Evolutionary conservation across 106 monocot genomes (phyloP), one percentile per base, ranked within the genome.

Genomic region (Iris macrosiphon): DNA sequence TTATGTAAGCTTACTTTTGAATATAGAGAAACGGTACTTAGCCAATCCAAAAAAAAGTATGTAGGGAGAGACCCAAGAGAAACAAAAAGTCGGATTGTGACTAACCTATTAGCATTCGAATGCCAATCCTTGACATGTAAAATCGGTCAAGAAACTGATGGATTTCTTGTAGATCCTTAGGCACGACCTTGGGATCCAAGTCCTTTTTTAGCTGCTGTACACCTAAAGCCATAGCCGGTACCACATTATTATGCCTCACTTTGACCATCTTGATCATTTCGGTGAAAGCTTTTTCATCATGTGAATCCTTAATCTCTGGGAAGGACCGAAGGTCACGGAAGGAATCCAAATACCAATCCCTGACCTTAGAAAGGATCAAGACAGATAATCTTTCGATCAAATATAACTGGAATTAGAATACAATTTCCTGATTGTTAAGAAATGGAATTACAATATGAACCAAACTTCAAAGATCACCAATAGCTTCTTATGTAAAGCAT

Each of bases 161-260:
- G 20, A 87, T 83, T 56, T 92, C 92, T 30, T 75, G 73, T 1
- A 92, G 50, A 55, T 74, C 87, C 31, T 33, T 43, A n/a, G 68
- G 62, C 0, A 30, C 41, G 40, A 77, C 48, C 22, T 60, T 73
- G 8, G 75, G 74, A 18, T 74, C 15, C 67, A 80, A 49, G 32
- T 83, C 86, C 12, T 79, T 83, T 54, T 87, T 96, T 44, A 96
- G 67, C 60, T 96, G 90, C 9, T 82, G 83, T 15, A 96, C 83
- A 39, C 96, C 96, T 58, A 83, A 57, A 49, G 90, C 96, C 96
- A 96, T 86, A 16, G 82, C 74, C 1, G 85, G 82, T 17, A 96
- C 96, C 31, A 96, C 96, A 59, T 96, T 90, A 64, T 86, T 96
- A 59, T 96, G 96, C 48, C 90, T 78, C 51, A 90, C 75, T 56